These are phyloP conservation scores for Glutinoglossum americanum DNA, from an alignment of 495 filamentous ascomycete species.

Conservation along the genomic window DNA sequence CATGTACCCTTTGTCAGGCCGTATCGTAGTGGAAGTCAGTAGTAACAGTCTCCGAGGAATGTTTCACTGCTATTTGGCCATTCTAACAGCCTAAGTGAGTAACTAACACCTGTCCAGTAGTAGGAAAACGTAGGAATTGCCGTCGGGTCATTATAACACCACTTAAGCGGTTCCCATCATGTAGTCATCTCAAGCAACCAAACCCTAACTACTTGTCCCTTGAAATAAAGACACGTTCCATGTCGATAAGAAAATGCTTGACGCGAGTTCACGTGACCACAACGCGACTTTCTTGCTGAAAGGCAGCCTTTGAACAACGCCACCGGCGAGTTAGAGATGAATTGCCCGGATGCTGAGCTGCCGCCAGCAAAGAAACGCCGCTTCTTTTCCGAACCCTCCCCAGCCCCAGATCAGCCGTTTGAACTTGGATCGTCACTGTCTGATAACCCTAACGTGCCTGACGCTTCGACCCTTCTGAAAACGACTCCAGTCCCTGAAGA, in stretches of 20 bases:
- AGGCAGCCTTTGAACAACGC: neutral
- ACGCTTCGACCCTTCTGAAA: neutral
- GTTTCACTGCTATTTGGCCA: neutral
- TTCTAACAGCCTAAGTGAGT: no score
- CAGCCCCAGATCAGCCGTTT: neutral
- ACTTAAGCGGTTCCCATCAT: no score
- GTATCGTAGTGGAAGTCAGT: neutral
- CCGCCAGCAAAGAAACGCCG: conserved; percentile 60
- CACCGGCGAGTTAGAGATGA: conserved; percentile 21
- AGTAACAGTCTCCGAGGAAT: neutral
- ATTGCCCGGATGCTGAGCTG: conserved; percentile 29
- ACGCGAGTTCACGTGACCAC: neutral
- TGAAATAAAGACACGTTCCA: no score
- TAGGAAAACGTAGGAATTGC: no score
- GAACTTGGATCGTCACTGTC: conserved; percentile 1
- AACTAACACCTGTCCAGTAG: no score
- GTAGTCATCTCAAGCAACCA: no score
- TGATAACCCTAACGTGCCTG: conserved; percentile 3
- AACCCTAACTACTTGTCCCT: no score
- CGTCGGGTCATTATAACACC: no score
- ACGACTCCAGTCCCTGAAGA: neutral
- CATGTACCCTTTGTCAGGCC: neutral
- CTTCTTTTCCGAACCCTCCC: conserved; percentile 46
- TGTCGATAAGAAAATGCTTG: no score
- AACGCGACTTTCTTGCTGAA: neutral